phyloP scores from a whole-genome alignment of 2,329 filamentous ascomycete genomes.

The Talaromyces sp. region DNA sequence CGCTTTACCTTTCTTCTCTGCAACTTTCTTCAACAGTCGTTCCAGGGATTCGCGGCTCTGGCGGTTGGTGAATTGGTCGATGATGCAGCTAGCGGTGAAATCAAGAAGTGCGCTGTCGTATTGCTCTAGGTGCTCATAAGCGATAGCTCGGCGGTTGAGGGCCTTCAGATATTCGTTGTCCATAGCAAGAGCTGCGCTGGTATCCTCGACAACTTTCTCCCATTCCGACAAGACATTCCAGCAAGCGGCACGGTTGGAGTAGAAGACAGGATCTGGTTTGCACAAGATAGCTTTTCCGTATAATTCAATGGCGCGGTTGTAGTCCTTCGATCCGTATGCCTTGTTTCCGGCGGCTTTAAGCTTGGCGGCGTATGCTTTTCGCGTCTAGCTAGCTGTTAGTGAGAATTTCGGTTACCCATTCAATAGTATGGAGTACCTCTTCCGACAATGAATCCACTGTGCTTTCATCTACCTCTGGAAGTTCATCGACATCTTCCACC shows the following conservation, averaged over 20 bases:
- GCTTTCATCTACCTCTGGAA: constrained; percentile 59
- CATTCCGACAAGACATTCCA: constrained; percentile 90
- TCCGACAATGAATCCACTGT: constrained; percentile 43
- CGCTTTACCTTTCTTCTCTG: constrained; percentile 85
- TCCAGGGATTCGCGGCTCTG: constrained; percentile 84
- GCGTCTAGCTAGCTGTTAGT: constrained; percentile 50
- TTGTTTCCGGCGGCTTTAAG: constrained; percentile 95
- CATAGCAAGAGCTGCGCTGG: constrained; percentile 86
- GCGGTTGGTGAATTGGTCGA: constrained; percentile 94
- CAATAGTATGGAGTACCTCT: constrained; percentile 36
- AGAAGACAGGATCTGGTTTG: constrained; percentile 96
- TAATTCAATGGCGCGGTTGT: constrained; percentile 86
- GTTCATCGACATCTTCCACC: constrained; percentile 56
- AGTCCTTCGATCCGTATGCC: constrained; percentile 90
- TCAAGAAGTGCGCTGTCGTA: constrained; percentile 94
- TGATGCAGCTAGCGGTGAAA: constrained; percentile 98
- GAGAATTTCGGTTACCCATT: background rate
- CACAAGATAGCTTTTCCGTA: constrained; percentile 95
- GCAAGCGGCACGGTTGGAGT: constrained; percentile 96
- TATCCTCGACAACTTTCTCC: constrained; percentile 96
- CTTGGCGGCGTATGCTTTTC: constrained; percentile 81
- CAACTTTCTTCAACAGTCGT: constrained; percentile 90
- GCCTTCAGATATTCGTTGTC: constrained; percentile 97
- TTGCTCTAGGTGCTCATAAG: constrained; percentile 87
- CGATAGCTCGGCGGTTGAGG: constrained; percentile 90